These are phyloP conservation scores for Dactylellina sp. DNA, from an alignment of 2,329 filamentous ascomycete genomes.

Conservation along the genomic window DNA sequence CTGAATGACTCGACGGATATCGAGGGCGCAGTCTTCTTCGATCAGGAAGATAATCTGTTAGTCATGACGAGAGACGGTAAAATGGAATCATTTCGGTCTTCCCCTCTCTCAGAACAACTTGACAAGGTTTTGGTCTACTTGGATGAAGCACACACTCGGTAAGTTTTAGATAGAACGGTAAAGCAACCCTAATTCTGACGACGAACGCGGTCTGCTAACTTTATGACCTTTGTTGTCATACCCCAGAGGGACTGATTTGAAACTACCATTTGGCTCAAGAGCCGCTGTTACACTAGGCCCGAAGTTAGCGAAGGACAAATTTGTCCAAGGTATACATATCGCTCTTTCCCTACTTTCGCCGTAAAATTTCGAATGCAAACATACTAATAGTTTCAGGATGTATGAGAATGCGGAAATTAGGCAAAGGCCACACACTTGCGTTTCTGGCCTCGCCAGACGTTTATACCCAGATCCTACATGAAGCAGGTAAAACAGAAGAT, in stretches of 20 bases:
- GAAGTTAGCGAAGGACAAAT: constrained; percentile 74
- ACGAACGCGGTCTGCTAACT: too few relatives aligned
- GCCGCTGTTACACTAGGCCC: constrained; percentile 73
- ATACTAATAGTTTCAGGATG: constrained; percentile 60
- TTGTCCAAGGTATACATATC: constrained; percentile 72
- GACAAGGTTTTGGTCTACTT: constrained; percentile 75
- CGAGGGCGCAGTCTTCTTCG: constrained; percentile 69
- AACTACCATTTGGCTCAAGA: constrained; percentile 18
- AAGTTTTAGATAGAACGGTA: too few relatives aligned
- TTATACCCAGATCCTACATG: constrained; percentile 67
- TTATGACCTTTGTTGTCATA: too few relatives aligned
- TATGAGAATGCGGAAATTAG: constrained; percentile 77
- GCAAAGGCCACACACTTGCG: constrained; percentile 73
- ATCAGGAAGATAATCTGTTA: constrained; percentile 69
- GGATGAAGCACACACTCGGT: constrained; percentile 77
- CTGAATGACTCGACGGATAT: not conserved
- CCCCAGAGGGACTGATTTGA: constrained; percentile 44
- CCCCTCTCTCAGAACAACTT: constrained; percentile 70
- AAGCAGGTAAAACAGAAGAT: constrained; percentile 1
- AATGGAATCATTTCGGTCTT: constrained; percentile 69
- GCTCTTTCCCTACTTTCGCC: too few relatives aligned
- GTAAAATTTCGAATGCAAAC: not conserved
- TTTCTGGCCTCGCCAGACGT: constrained; percentile 70
- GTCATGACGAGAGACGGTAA: constrained; percentile 67
- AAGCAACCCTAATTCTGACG: too few relatives aligned